A percentile compares a stretch with the other conserved stretches of the same genome.
phyloP scores from a whole-genome alignment of 169 alveolate species.

The Plasmodium berghei region DNA sequence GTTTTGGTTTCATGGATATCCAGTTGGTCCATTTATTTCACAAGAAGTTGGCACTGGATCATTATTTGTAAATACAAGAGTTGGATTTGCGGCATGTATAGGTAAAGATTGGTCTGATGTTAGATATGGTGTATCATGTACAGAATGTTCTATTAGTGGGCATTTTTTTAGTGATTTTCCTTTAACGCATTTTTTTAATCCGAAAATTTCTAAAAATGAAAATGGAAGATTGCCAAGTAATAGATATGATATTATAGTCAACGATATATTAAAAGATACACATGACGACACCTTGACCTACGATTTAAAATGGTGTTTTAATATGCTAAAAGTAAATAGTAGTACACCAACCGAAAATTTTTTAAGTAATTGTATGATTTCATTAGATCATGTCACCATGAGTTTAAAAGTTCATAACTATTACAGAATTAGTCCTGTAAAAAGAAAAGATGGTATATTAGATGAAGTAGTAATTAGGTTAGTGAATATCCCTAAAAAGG shows the following conservation, averaged over 20 bases:
- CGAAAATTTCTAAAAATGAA: constrained; percentile 72
- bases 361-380: constrained; percentile 63
- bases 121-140: constrained; percentile 87
- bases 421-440: constrained; percentile 29
- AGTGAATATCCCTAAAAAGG: constrained; percentile 43
- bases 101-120: constrained; percentile 78
- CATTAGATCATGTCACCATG: constrained; percentile 74
- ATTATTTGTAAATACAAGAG: constrained; percentile 84
- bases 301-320: constrained; percentile 75
- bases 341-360: constrained; percentile 41
- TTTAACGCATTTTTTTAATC: constrained; percentile 84
- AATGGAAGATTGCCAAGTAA: constrained; percentile 68
- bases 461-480: constrained; percentile 59
- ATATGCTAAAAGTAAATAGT: constrained; percentile 71
- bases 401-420: constrained; percentile 62
- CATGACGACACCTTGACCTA: constrained; percentile 51
- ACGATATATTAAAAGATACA: constrained; percentile 69
- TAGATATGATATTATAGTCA: constrained; percentile 70
- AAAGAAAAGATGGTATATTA: constrained; percentile 25
- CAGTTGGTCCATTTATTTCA: constrained; percentile 91
- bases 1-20: constrained; percentile 92
- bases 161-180: constrained; percentile 91
- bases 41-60: constrained; percentile 92
- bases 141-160: constrained; percentile 92
- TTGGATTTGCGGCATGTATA: constrained; percentile 85